Percentiles rank a stretch among this genome's conserved stretches.
These are phyloP conservation scores for Ramalina peruviana DNA, from an alignment of 495 filamentous ascomycete genomes.

Conservation along the genomic window DNA sequence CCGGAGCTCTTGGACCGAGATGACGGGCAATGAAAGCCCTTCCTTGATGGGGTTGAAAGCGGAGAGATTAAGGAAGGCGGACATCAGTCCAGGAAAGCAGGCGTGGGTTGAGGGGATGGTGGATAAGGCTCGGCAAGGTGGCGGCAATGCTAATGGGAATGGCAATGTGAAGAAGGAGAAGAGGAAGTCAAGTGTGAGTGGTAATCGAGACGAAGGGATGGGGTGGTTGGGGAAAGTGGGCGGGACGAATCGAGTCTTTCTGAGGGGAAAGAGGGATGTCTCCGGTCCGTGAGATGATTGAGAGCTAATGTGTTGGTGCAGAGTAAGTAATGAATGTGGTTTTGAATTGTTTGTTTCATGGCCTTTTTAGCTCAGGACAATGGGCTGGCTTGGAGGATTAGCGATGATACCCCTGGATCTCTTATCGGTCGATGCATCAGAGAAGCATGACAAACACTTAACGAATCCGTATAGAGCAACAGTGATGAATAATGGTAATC, in stretches of 20 bases:
- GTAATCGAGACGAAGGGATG: slow-evolving; percentile 1
- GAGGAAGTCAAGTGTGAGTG: neutral
- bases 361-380: neutral
- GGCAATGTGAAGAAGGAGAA: neutral
- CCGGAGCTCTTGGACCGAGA: slow-evolving; percentile 5
- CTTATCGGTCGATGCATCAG: slow-evolving; percentile 7
- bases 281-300: too few relatives aligned
- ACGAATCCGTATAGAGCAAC: too few relatives aligned
- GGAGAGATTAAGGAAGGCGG: slow-evolving; percentile 20
- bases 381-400: neutral
- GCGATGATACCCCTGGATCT: neutral
- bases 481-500: too few relatives aligned
- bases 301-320: slow-evolving; percentile 1
- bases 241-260: slow-evolving; percentile 13
- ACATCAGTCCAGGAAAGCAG: slow-evolving; percentile 37
- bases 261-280: slow-evolving; percentile 3
- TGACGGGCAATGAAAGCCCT: neutral
- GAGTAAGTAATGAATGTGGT: neutral
- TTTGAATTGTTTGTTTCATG: neutral
- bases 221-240: slow-evolving; percentile 15
- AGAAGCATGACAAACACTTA: too few relatives aligned
- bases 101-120: slow-evolving; percentile 29
- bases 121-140: slow-evolving; percentile 10
- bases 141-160: slow-evolving; percentile 6
- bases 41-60: slow-evolving; percentile 33